Percentiles rank a stretch among this genome's conserved stretches.
Evolutionary conservation across 2,329 filamentous ascomycete species (phyloP).

Genomic region (Colletotrichum incanum): DNA sequence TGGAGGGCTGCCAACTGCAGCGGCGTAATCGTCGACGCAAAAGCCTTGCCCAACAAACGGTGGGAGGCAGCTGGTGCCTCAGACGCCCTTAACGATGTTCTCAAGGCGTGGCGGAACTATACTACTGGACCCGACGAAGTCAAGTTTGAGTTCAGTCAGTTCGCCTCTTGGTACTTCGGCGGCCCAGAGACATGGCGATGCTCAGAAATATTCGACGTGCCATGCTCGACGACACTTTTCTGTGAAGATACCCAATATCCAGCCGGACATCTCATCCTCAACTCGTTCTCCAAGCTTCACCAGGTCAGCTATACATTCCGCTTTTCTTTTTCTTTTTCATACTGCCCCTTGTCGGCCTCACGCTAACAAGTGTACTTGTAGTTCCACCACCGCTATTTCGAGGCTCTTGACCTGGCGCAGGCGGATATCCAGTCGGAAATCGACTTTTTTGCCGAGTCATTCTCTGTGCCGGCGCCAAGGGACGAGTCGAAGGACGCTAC

Average conservation of each 20-base stretch:
- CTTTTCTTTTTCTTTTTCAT: not conserved
- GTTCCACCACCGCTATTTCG: conserved; percentile 31
- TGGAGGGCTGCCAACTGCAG: conserved; percentile 16
- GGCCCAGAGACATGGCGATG: conserved; percentile 28
- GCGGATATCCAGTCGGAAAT: conserved; percentile 26
- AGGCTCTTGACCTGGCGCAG: conserved; percentile 17
- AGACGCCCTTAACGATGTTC: not conserved
- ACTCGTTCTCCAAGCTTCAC: conserved; percentile 34
- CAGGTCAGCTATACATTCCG: not conserved
- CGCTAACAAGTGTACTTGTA: not conserved
- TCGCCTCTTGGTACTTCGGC: conserved; percentile 21
- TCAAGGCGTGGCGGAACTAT: conserved; percentile 21
- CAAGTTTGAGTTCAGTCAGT: conserved; percentile 35
- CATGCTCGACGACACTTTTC: conserved; percentile 9
- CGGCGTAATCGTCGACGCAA: conserved; percentile 11
- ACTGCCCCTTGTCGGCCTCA: accelerated
- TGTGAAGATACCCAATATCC: conserved; percentile 26
- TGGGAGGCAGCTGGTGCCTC: conserved; percentile 26
- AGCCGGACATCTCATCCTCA: conserved; percentile 25
- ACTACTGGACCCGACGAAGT: not conserved
- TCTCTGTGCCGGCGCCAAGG: conserved; percentile 5
- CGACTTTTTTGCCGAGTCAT: conserved; percentile 6
- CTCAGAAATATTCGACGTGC: conserved; percentile 24
- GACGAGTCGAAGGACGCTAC: not conserved
- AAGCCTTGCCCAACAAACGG: conserved; percentile 12